Base-by-base conservation (phyloP, 2,329 filamentous ascomycete genomes). In the Colletotrichum sublineola region DNA sequence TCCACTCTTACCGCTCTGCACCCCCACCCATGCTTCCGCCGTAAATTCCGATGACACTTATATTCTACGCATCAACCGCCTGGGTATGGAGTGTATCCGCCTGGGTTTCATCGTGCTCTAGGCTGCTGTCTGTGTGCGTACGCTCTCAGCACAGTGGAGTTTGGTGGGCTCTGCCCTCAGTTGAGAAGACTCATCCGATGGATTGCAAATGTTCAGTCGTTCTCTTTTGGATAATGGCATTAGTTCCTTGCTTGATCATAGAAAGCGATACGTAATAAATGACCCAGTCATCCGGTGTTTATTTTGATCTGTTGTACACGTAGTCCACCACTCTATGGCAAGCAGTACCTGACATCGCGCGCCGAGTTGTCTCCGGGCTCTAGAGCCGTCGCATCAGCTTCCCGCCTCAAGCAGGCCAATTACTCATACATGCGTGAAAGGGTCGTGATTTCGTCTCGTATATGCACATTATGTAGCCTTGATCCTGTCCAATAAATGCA, bases 31-130 rank as follows among this genome's bases (percentile, higher is more conserved):
- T 44, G 31, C 58, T 58, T 24, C 24, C 24, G 24, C 69, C 66
- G 69, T 38, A 72, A 72, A 72, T 58, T 68, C 69, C 69, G 69
- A 68, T 63, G 53, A 63, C 68, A 63, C 46, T 20, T 71, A 24
- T 20, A 57, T 53, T 57, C n/a, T 9, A 60, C 57, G 29, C 29
- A 42, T 48, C 40, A 18, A 14, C 7, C 24, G 5, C 20, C 18
- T 46, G 40, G 42, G 57, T 61, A 29, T n/a, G 31, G 29, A 1
- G 18, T 46, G 57, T 31, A n/a, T n/a, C 57, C 57, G 42, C 40
- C 6, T 29, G 29, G 29, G 29, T 29, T 38, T 33, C 53, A 24
- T 38, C 15, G 31, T 46, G 15, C 33, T 52, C 11, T n/a, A 63
- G 60, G 60, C 60, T 50, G 6, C 46, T 44, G 60, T 38, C 33